Conservation (phyloP, 2,329 filamentous ascomycete genomes). For the Ceratocystis smalleyi region DNA sequence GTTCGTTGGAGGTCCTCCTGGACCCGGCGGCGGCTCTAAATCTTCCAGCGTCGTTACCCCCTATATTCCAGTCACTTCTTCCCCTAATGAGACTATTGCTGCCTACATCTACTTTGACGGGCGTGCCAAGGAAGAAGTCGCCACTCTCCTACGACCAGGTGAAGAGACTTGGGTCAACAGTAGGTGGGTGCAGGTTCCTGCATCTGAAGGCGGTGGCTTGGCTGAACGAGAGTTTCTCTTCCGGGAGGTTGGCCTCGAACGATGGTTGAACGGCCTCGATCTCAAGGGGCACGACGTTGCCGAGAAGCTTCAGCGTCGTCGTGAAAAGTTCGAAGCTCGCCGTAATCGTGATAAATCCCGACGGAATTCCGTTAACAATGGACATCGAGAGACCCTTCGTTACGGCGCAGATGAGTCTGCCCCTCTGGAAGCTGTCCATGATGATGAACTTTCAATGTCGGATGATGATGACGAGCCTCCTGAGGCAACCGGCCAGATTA, state of each 20-base stretch:
- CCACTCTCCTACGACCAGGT: conserved; percentile 75
- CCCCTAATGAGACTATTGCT: conserved; percentile 90
- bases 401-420: conserved; percentile 66
- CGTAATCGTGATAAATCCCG: conserved; percentile 41
- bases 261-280: conserved; percentile 92
- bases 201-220: conserved; percentile 79
- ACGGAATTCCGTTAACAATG: conserved; percentile 8
- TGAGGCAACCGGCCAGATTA: conserved; percentile 93
- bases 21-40: conserved; percentile 34
- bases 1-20: conserved; percentile 56
- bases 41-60: conserved; percentile 50
- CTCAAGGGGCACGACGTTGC: conserved; percentile 85
- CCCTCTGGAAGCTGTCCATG: conserved; percentile 51
- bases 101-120: conserved; percentile 99
- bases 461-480: conserved; percentile 80
- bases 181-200: conserved; percentile 87
- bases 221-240: conserved; percentile 96
- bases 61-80: conserved; percentile 84
- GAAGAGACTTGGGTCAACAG: conserved; percentile 99
- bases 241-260: conserved; percentile 85
- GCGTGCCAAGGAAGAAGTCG: conserved; percentile 86
- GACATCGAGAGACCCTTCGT: conserved; percentile 45
- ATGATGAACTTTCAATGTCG: conserved; percentile 62
- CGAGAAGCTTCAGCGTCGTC: conserved; percentile 75
- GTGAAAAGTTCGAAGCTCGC: conserved; percentile 59